These are phyloP conservation scores for Amanita rubescens DNA, from an alignment of 768 basidiomycete species.

Conservation along the genomic window DNA sequence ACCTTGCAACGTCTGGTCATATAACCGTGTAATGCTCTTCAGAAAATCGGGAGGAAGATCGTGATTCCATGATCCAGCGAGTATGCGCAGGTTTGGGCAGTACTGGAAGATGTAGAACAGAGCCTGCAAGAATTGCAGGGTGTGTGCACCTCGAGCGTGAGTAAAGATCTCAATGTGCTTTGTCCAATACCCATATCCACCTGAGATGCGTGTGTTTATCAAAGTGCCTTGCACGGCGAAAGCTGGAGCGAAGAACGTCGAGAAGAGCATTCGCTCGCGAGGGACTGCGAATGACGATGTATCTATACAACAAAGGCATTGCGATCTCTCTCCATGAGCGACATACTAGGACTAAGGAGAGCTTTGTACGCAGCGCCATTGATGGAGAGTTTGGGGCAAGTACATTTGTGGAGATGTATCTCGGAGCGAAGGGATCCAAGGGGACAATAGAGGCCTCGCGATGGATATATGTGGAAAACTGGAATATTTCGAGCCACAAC, in stretches of 20 bases:
- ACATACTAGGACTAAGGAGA: conserved; percentile 40
- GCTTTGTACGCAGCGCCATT: conserved; percentile 41
- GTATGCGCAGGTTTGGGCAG: conserved; percentile 37
- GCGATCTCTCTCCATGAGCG: conserved; percentile 38
- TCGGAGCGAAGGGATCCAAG: conserved; percentile 38
- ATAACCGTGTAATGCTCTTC: conserved; percentile 30
- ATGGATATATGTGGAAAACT: conserved; percentile 45
- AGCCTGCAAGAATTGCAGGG: conserved; percentile 31
- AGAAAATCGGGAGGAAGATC: conserved; percentile 37
- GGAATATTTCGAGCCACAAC: conserved; percentile 50
- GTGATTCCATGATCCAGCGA: conserved; percentile 42
- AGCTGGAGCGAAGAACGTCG: conserved; percentile 25
- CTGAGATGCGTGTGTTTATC: background rate
- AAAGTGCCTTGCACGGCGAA: conserved; percentile 5
- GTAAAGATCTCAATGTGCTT: conserved; percentile 42
- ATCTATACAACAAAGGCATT: conserved; percentile 36
- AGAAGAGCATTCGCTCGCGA: conserved; percentile 32
- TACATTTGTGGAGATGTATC: conserved; percentile 33
- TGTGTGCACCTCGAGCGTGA: conserved; percentile 32
- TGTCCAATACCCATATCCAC: conserved; percentile 38
- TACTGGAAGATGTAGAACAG: conserved; percentile 36
- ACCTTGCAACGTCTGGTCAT: conserved; percentile 33
- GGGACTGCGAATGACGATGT: conserved; percentile 39
- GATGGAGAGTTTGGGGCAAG: conserved; percentile 41
- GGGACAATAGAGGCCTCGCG: conserved; percentile 34